Base-by-base conservation (phyloP, 352 stramenopile species). In the Vaucheria bursata region DNA sequence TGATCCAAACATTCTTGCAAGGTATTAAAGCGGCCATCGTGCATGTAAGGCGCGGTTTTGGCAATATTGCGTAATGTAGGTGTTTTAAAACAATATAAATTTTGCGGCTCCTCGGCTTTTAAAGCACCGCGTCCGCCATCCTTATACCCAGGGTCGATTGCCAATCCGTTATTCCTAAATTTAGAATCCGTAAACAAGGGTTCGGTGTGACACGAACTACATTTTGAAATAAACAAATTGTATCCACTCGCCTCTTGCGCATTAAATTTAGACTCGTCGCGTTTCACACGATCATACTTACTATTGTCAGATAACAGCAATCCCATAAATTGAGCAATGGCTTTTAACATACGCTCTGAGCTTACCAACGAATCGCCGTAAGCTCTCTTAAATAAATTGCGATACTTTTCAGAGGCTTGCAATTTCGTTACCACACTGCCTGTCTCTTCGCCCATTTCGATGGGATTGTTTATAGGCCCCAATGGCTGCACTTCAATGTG, bases 201-300 rank as follows among this genome's bases (percentile, higher is more conserved):
- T 59, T 59, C 45, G 45, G 45, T 59, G 25, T 59, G 45, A 25
- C 45, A 59, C 18, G 12, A 18, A 59, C 45, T 59, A 25, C 45
- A 59, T 59, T 59, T 59, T 59, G 45, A 59, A 59, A 59, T 59
- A 25, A 59, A 59, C 45, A 59, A 25, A 25, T 25, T 59, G 45
- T 59, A 59, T 18, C 45, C 45, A 18, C 45, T 59, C 25, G 45
- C 45, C 18, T 59, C 45, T 59, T 18, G 25, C 18, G 25, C 18
- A 18, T 59, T 25, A 18, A 59, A 18, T 18, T 59, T 59, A 59
- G 18, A 18, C 25, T 59, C 45, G 25, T 59, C 12, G 25, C 45
- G 45, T 59, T 59, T 59, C 18, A 18, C 18, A 59, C 25, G 25
- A 59, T 59, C 45, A 25, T 59, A 59, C 25, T 59, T 59, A 25